A percentile compares a stretch with the other conserved stretches of the same genome.
phyloP scores from a whole-genome alignment of 2,329 filamentous ascomycete species.

The Dactylellina parvicollis region DNA sequence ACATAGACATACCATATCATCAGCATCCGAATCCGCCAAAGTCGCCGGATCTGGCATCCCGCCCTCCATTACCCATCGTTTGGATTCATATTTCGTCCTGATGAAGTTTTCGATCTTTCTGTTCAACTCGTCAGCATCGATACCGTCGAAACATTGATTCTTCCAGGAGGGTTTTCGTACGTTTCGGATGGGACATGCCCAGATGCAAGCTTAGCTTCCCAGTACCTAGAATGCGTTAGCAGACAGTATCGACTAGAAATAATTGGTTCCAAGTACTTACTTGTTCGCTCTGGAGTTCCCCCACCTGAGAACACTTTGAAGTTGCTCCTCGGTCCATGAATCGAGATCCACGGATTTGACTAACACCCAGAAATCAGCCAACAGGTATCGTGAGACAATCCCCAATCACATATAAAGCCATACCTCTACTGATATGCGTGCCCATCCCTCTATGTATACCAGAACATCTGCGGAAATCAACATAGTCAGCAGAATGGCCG shows the following conservation, averaged over 20 bases:
- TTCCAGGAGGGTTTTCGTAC: conserved; percentile 61
- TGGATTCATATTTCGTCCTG: conserved; percentile 97
- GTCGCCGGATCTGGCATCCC: conserved; percentile 91
- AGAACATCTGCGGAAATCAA: conserved; percentile 71
- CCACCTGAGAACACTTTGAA: conserved; percentile 93
- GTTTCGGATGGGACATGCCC: conserved; percentile 93
- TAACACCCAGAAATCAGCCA: conserved; percentile 31
- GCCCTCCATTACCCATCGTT: conserved; percentile 99
- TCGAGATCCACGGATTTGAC: conserved; percentile 99
- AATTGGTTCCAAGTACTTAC: conserved; percentile 63
- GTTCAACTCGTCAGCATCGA: conserved; percentile 27
- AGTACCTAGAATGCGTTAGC: conserved; percentile 69
- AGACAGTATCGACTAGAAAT: conserved; percentile 24
- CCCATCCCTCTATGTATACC: conserved; percentile 99
- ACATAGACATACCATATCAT: conserved; percentile 75
- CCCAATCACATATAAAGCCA: not conserved
- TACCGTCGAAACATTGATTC: conserved; percentile 3
- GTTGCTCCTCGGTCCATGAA: conserved; percentile 97
- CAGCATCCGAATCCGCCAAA: conserved; percentile 83
- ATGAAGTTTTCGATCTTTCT: conserved; percentile 99
- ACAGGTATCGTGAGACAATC: not conserved
- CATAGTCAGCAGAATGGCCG: conserved; percentile 13
- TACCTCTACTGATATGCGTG: conserved; percentile 86
- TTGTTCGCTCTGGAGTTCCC: conserved; percentile 96
- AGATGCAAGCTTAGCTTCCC: conserved; percentile 91